Conservation (phyloP, 768 basidiomycete genomes). For the Fomitopsis pulvina region DNA sequence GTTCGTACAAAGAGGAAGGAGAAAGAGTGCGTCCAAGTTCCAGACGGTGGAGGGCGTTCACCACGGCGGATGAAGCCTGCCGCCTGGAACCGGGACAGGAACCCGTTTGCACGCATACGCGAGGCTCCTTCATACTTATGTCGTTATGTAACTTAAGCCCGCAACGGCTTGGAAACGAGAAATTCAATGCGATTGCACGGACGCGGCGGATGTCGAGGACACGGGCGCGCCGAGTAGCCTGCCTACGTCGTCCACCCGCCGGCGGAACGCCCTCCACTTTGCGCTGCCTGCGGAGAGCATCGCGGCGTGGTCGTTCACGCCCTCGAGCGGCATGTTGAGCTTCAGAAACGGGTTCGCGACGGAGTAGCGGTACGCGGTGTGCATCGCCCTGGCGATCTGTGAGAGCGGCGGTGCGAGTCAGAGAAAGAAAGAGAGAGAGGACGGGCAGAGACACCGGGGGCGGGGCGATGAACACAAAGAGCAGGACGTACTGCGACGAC, state of each 20-base stretch:
- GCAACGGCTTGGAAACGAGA: neutral
- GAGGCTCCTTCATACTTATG: too few species aligned
- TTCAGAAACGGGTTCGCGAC: conserved; percentile 84
- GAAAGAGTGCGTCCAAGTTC: conserved; percentile 8
- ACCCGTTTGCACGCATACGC: conserved; percentile 3
- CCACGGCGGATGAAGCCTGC: conserved; percentile 5
- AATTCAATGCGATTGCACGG: neutral
- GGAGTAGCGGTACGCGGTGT: conserved; percentile 80
- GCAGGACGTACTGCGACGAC: conserved; percentile 69
- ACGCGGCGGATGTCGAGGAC: neutral
- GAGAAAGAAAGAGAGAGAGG: neutral
- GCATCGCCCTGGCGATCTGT: conserved; percentile 84
- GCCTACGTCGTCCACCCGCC: conserved; percentile 69
- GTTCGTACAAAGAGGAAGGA: neutral
- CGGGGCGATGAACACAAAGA: conserved; percentile 4
- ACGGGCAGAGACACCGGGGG: conserved; percentile 3
- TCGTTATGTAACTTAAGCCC: neutral
- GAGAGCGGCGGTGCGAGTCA: neutral
- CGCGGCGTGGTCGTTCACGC: conserved; percentile 42
- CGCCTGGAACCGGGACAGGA: conserved; percentile 15
- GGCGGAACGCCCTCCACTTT: conserved; percentile 65
- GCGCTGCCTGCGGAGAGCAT: conserved; percentile 54
- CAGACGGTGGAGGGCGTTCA: conserved; percentile 7
- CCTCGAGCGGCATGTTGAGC: conserved; percentile 45
- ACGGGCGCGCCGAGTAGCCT: conserved; percentile 43